Percentiles rank a stretch among this genome's conserved stretches.
phyloP scores from a whole-genome alignment of 2,329 filamentous ascomycete genomes.

The Verticillium nonalfalfae region DNA sequence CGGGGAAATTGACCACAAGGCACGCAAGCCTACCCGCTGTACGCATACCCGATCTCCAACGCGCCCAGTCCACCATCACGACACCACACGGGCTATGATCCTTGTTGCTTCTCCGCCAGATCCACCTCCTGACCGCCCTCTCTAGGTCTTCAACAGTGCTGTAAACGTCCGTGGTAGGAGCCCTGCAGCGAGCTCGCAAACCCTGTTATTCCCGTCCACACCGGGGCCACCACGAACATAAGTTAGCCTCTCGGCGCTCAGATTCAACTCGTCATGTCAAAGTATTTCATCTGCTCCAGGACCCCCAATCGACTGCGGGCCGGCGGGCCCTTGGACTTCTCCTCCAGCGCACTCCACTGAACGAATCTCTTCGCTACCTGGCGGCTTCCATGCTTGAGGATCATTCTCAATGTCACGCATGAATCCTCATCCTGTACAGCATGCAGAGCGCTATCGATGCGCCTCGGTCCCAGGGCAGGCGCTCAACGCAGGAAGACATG shows the following conservation, averaged over 20 bases:
- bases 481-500: background rate
- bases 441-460: background rate
- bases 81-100: background rate
- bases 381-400: too few relatives aligned
- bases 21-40: background rate
- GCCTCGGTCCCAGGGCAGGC: background rate
- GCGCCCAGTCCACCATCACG: background rate
- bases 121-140: background rate
- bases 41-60: background rate
- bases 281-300: background rate
- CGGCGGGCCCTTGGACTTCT: background rate
- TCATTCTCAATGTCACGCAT: background rate
- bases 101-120: background rate
- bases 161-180: background rate
- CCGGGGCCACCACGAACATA: background rate
- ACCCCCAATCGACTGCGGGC: background rate
- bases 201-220: constrained; percentile 7
- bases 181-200: background rate
- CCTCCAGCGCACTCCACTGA: background rate
- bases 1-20: background rate
- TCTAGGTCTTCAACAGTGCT: background rate
- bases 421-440: background rate
- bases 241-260: constrained; percentile 6
- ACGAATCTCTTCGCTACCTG: too few relatives aligned
- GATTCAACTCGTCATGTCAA: background rate